Evolutionary conservation across 2,329 filamentous ascomycete genomes (phyloP).

Genomic region (Talaromyces rugulosus): DNA sequence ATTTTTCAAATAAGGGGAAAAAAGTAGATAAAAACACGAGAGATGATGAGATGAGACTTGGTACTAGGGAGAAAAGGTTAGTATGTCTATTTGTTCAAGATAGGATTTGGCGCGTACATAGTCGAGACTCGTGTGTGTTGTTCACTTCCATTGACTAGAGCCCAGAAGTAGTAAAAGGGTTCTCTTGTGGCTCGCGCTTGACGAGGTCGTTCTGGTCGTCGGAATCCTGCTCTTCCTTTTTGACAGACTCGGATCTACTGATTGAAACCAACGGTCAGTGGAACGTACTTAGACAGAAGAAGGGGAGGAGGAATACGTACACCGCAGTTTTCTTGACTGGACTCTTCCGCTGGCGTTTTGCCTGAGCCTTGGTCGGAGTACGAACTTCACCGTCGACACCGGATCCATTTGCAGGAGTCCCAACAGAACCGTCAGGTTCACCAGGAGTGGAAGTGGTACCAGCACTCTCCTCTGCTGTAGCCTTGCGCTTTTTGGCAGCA

Average conservation of each 20-base stretch:
- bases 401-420: neutral
- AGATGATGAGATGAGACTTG: neutral
- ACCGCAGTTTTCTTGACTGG: slow-evolving; percentile 16
- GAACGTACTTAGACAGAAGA: neutral
- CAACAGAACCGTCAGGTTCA: neutral
- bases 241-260: neutral
- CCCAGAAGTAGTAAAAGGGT: slow-evolving; percentile 9
- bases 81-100: neutral
- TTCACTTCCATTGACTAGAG: neutral
- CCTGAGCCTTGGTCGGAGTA: slow-evolving; percentile 13
- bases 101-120: neutral
- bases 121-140: neutral
- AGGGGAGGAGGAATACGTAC: neutral
- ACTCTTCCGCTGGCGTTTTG: slow-evolving; percentile 21
- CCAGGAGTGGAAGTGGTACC: neutral
- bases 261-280: neutral
- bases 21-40: neutral
- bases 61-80: neutral
- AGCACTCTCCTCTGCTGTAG: neutral
- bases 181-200: neutral
- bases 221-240: neutral
- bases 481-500: slow-evolving; percentile 22
- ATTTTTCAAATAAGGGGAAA: neutral
- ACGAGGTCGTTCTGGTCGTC: neutral
- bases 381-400: slow-evolving; percentile 2